phyloP scores from a whole-genome alignment of 2,329 filamentous ascomycete species.

The Colletotrichum scovillei region DNA sequence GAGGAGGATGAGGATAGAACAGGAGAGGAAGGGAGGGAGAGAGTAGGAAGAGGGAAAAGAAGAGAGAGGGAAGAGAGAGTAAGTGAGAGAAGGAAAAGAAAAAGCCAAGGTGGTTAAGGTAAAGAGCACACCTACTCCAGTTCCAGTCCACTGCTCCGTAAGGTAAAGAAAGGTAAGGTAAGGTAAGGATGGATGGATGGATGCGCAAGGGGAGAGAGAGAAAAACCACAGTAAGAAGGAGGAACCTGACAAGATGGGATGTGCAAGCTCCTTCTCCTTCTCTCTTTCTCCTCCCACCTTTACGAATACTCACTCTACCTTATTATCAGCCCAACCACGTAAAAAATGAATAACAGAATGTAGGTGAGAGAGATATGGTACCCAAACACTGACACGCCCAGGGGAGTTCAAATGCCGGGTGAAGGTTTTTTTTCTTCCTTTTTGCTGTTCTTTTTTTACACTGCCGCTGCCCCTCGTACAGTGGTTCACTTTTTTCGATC shows the following conservation, averaged over 20 bases:
- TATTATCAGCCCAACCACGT: constrained; percentile 16
- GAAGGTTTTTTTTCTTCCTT: neutral
- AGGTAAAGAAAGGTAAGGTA: neutral
- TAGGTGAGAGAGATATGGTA: neutral
- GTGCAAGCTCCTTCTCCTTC: neutral
- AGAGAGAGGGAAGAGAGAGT: constrained; percentile 13
- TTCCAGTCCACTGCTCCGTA: neutral
- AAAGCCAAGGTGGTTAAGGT: constrained; percentile 21
- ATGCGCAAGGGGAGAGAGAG: neutral
- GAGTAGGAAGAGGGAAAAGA: constrained; percentile 4
- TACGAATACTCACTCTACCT: neutral
- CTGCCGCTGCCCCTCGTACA: constrained; percentile 10
- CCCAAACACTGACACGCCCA: neutral
- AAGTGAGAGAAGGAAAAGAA: neutral
- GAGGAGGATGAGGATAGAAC: neutral
- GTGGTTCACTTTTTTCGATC: neutral
- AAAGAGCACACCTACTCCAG: neutral
- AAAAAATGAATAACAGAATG: neutral
- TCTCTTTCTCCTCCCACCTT: neutral
- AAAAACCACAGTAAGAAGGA: neutral
- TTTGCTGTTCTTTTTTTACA: constrained; percentile 3
- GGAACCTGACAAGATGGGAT: constrained; percentile 9
- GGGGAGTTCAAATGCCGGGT: neutral
- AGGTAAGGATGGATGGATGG: neutral
- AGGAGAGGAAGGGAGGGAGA: constrained; percentile 1